phyloP scores from a whole-genome alignment of 306 rosid genomes.

The Mucuna pruriens region DNA sequence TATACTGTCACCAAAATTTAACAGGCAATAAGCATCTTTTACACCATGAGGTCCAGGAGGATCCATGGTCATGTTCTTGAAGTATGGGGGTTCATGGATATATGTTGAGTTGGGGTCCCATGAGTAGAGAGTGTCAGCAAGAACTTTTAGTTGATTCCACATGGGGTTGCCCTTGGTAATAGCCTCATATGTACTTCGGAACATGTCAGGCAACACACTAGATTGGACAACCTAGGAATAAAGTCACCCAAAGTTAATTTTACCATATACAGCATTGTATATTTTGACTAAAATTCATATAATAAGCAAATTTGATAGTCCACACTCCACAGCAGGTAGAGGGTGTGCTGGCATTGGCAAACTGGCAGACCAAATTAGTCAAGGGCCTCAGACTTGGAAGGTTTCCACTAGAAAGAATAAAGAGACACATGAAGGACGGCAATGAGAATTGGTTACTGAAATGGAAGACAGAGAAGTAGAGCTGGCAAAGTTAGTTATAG shows the following conservation, averaged over 20 bases:
- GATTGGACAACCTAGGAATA: conserved; percentile 82
- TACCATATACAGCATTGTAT: background rate
- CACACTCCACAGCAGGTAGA: background rate
- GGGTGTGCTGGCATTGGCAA: background rate
- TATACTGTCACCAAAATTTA: conserved; percentile 92
- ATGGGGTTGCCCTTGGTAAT: conserved; percentile 86
- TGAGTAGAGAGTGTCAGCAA: conserved; percentile 66
- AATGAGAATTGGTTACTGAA: background rate
- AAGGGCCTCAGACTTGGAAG: background rate
- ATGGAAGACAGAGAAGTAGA: background rate
- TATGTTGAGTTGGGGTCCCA: conserved; percentile 93
- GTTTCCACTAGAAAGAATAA: background rate
- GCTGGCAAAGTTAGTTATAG: background rate
- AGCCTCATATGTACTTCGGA: conserved; percentile 78
- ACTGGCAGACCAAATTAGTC: background rate
- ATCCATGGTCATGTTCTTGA: conserved; percentile 83
- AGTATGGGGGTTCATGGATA: conserved; percentile 95
- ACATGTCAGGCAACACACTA: conserved; percentile 85
- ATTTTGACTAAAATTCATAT: conserved; percentile 18
- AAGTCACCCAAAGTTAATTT: conserved; percentile 39
- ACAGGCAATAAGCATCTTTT: conserved; percentile 88
- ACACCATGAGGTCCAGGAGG: conserved; percentile 88
- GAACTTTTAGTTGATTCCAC: conserved; percentile 80
- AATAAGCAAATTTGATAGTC: conserved; percentile 10
- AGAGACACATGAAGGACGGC: background rate